phyloP scores from a whole-genome alignment of 352 stramenopile genomes.

The Globisporangium cederbergense region DNA sequence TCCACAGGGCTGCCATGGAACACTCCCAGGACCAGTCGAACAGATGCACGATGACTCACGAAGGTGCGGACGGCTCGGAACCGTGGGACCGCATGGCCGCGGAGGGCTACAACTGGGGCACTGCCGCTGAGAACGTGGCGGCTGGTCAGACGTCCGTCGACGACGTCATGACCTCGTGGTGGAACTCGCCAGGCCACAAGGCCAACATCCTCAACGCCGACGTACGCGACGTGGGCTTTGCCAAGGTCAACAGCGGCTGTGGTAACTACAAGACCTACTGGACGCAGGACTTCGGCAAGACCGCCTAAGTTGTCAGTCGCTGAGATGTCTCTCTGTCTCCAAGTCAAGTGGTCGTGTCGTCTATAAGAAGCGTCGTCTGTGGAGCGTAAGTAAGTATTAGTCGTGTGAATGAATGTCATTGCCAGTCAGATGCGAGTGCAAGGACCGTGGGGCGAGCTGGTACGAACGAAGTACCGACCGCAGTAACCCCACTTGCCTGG shows the following conservation, averaged over 20 bases:
- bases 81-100: conserved; percentile 33
- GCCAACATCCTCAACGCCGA: conserved; percentile 46
- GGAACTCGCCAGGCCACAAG: conserved; percentile 45
- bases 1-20: conserved; percentile 30
- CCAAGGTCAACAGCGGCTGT: conserved; percentile 18
- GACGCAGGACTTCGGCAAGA: conserved; percentile 20
- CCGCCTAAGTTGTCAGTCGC: background rate
- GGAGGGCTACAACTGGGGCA: conserved; percentile 37
- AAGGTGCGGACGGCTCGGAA: conserved; percentile 34
- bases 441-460: background rate
- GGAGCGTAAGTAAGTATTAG: conserved; percentile 7
- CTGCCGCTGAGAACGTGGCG: conserved; percentile 50
- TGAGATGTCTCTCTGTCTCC: background rate
- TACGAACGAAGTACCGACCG: conserved; percentile 18
- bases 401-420: background rate
- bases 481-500: background rate
- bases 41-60: conserved; percentile 43
- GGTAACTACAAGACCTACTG: conserved; percentile 20
- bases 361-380: conserved; percentile 5
- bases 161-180: conserved; percentile 47
- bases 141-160: conserved; percentile 35
- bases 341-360: background rate
- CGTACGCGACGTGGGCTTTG: conserved; percentile 14
- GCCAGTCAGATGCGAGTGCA: background rate
- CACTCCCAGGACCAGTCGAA: conserved; percentile 45